phyloP scores from a whole-genome alignment of 345 rosid species.

The Eucalyptus lansdowneana region DNA sequence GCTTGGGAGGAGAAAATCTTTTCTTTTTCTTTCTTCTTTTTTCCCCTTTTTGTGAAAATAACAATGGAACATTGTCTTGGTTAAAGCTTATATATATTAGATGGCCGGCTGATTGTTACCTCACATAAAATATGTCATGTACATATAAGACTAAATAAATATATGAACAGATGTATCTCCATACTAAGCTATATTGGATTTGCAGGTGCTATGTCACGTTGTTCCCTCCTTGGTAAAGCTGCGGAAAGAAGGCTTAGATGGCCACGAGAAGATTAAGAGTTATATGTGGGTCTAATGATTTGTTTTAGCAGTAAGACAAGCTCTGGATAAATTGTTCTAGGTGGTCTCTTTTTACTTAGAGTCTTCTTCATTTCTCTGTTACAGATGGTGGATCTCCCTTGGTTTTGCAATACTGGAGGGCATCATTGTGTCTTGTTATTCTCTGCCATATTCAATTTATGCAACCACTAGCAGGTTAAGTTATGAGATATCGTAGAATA shows the following conservation, averaged over 20 bases:
- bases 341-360: not conserved
- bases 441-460: constrained; percentile 79
- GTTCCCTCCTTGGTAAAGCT: constrained; percentile 89
- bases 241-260: constrained; percentile 97
- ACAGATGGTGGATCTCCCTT: constrained; percentile 96
- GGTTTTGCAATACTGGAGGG: constrained; percentile 83
- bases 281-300: constrained; percentile 89
- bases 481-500: not conserved
- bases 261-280: constrained; percentile 94
- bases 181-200: not conserved
- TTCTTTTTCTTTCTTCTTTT: not conserved
- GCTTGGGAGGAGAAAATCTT: not conserved
- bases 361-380: not conserved
- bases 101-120: not conserved
- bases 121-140: not conserved
- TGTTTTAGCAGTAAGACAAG: constrained; percentile 63
- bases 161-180: not conserved
- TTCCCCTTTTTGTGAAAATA: not conserved
- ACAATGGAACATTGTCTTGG: not conserved
- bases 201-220: constrained; percentile 79
- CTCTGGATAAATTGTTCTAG: constrained; percentile 11
- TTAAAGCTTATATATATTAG: not conserved
- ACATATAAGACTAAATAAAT: not conserved
- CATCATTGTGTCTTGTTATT: constrained; percentile 62
- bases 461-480: constrained; percentile 68